A percentile compares a stretch with the other conserved stretches of the same genome.
These are phyloP conservation scores for Aureobasidium sp. DNA, from an alignment of 2,329 filamentous ascomycete species.

Conservation along the genomic window DNA sequence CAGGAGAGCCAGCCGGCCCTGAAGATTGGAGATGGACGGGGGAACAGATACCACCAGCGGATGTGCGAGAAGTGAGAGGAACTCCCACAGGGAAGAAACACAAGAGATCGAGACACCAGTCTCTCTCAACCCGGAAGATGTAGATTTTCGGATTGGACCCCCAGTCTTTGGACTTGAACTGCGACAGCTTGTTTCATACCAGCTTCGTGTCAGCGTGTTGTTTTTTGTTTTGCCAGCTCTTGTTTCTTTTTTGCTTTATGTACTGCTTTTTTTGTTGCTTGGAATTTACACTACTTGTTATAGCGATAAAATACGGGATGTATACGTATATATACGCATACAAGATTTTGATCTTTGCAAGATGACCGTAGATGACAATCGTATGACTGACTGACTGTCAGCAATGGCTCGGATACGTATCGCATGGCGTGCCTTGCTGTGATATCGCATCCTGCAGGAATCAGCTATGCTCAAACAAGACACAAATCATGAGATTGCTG, in stretches of 20 bases:
- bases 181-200: background rate
- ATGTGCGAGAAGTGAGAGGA: background rate
- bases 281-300: background rate
- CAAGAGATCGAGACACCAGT: background rate
- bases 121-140: background rate
- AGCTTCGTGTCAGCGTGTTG: background rate
- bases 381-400: background rate
- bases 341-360: background rate
- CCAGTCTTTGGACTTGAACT: background rate
- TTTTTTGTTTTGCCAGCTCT: background rate
- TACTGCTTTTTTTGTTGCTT: background rate
- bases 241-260: background rate
- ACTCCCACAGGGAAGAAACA: background rate
- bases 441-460: background rate
- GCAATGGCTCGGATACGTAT: background rate
- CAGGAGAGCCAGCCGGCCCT: background rate
- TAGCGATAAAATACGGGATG: background rate
- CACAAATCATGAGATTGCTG: background rate
- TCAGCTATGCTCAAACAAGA: too few species aligned
- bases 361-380: background rate
- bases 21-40: too few species aligned
- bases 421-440: too few species aligned
- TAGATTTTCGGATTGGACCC: background rate
- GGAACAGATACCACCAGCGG: background rate
- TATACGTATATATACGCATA: background rate